Percentiles rank a stretch among this genome's conserved stretches.
Conservation (phyloP, 805 yeast genomes). For the Yarrowia osloensis region DNA sequence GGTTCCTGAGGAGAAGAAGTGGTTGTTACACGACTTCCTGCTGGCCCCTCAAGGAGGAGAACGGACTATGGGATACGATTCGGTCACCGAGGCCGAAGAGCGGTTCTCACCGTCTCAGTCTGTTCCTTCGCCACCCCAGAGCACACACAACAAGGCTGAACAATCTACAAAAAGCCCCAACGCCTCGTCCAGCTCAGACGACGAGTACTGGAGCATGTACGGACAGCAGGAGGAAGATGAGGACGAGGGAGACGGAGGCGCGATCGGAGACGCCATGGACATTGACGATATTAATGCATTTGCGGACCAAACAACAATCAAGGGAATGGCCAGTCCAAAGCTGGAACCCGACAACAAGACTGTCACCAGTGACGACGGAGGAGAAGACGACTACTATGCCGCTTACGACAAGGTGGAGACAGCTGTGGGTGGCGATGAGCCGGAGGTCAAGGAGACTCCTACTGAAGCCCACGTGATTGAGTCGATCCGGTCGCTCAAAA, state of each 20-base stretch:
- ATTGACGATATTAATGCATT: slow-evolving; percentile 10
- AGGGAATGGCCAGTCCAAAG: not conserved
- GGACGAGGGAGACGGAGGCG: not conserved
- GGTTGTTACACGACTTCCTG: slow-evolving; percentile 19
- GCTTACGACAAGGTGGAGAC: slow-evolving; percentile 30
- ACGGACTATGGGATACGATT: not conserved
- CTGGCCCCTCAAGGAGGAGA: not conserved
- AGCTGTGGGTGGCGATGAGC: slow-evolving; percentile 10
- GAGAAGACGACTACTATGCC: slow-evolving; percentile 35
- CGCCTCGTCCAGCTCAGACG: not conserved
- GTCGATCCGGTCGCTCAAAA: slow-evolving; percentile 4
- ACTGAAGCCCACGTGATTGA: slow-evolving; percentile 8
- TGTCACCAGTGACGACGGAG: not conserved
- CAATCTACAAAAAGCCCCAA: not conserved
- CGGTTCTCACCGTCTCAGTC: not conserved
- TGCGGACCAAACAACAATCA: not conserved
- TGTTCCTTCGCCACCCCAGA: slow-evolving; percentile 9
- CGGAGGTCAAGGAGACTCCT: not conserved
- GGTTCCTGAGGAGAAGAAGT: slow-evolving; percentile 20
- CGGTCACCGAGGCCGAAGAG: slow-evolving; percentile 11
- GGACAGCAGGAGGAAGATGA: slow-evolving; percentile 21
- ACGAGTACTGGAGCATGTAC: slow-evolving; percentile 18
- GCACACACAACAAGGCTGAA: not conserved
- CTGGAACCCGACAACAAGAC: not conserved
- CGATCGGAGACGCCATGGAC: not conserved